Conservation (phyloP, 805 yeast species). For the Vanderwaltozyma tropicalis region DNA sequence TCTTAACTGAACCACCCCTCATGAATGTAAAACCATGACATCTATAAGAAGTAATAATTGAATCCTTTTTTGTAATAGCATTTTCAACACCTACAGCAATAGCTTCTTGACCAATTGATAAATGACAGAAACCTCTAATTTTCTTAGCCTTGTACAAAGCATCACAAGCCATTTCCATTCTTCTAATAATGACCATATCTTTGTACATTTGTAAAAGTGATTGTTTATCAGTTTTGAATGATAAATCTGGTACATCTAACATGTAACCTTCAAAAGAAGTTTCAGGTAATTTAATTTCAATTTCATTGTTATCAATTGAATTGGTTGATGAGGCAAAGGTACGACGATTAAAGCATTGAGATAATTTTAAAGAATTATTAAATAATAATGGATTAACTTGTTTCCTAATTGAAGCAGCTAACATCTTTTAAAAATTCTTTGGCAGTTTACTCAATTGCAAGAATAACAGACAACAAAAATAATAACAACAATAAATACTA, state of each 20-base stretch:
- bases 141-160: constrained; percentile 97
- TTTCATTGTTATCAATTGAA: constrained; percentile 19
- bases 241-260: constrained; percentile 60
- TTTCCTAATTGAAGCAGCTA: constrained; percentile 3
- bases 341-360: constrained; percentile 2
- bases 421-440: constrained; percentile 1
- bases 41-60: constrained; percentile 93
- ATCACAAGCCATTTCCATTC: constrained; percentile 99
- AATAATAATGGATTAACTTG: neutral
- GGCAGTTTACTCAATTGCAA: too few species aligned
- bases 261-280: constrained; percentile 78
- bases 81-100: constrained; percentile 97
- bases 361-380: neutral
- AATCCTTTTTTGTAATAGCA: constrained; percentile 77
- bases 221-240: constrained; percentile 70
- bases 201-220: constrained; percentile 85
- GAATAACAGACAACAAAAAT: too few species aligned
- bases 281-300: constrained; percentile 59
- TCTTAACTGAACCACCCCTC: constrained; percentile 90
- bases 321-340: constrained; percentile 12
- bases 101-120: constrained; percentile 98
- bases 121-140: constrained; percentile 97
- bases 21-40: constrained; percentile 97
- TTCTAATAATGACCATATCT: constrained; percentile 87
- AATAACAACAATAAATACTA: too few species aligned